Evolutionary conservation across 192 early-diverging fungal species (phyloP).

Genomic region (Umbelopsis vinacea): DNA sequence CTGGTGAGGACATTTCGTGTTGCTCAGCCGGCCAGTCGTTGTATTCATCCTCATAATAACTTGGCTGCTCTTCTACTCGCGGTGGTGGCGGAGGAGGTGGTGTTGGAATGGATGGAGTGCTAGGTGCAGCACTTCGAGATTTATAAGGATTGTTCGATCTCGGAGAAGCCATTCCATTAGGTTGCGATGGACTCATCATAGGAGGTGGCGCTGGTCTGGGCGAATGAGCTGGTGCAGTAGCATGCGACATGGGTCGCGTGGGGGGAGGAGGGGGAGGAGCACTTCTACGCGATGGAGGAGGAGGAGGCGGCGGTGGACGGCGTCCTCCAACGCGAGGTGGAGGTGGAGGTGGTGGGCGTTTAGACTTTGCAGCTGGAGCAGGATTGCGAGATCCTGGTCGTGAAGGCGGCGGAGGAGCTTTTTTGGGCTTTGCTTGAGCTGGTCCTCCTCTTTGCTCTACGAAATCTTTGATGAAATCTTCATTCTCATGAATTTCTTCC

Average conservation of each 20-base stretch:
- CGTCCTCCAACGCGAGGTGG: conserved; percentile 36
- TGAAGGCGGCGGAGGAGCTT: conserved; percentile 38
- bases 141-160: conserved; percentile 16
- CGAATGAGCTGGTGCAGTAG: background rate
- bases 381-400: conserved; percentile 17
- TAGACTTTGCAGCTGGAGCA: conserved; percentile 30
- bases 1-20: background rate
- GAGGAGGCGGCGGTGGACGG: conserved; percentile 39
- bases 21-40: conserved; percentile 19
- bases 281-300: conserved; percentile 35
- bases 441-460: conserved; percentile 67
- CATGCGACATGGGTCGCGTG: conserved; percentile 12
- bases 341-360: conserved; percentile 45
- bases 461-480: conserved; percentile 72
- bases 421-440: conserved; percentile 39
- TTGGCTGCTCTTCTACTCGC: background rate
- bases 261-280: conserved; percentile 31
- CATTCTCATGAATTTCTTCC: conserved; percentile 68
- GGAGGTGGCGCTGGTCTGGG: background rate
- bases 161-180: background rate
- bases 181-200: background rate
- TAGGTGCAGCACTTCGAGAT: conserved; percentile 1
- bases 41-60: conserved; percentile 14
- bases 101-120: background rate
- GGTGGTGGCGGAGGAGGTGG: conserved; percentile 21